phyloP scores from a whole-genome alignment of 352 stramenopile genomes.

The Phytophthora sojae region DNA sequence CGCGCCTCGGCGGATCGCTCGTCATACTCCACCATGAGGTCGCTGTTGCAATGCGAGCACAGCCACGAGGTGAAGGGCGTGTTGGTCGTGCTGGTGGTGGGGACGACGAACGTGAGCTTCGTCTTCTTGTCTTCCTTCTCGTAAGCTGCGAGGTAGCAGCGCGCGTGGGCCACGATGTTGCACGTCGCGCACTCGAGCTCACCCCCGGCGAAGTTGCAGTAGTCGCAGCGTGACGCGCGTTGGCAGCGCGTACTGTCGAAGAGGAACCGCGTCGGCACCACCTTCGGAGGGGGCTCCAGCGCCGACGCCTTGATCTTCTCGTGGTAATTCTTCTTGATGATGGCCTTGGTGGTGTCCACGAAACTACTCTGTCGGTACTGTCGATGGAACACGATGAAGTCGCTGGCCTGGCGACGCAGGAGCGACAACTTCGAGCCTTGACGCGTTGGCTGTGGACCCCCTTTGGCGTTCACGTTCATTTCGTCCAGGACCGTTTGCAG shows the following conservation, averaged over 20 bases:
- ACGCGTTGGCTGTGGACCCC: background rate
- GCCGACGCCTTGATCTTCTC: slow-evolving; percentile 17
- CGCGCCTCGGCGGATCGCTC: slow-evolving; percentile 47
- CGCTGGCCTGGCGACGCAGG: slow-evolving; percentile 28
- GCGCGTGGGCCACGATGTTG: slow-evolving; percentile 68
- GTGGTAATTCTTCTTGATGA: slow-evolving; percentile 16
- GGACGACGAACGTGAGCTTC: slow-evolving; percentile 65
- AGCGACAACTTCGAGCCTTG: background rate
- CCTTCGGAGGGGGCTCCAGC: slow-evolving; percentile 15
- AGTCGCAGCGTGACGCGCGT: slow-evolving; percentile 61
- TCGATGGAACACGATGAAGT: slow-evolving; percentile 16
- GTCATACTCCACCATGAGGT: slow-evolving; percentile 69
- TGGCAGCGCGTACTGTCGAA: slow-evolving; percentile 53
- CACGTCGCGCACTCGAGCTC: slow-evolving; percentile 75
- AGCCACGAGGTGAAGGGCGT: slow-evolving; percentile 62
- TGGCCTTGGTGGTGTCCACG: slow-evolving; percentile 10
- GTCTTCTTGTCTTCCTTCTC: slow-evolving; percentile 43
- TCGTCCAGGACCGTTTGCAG: slow-evolving; percentile 42
- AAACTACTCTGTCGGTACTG: slow-evolving; percentile 18
- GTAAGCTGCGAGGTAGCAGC: slow-evolving; percentile 60
- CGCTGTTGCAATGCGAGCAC: slow-evolving; percentile 56
- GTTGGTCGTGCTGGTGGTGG: slow-evolving; percentile 15
- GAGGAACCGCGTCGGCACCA: slow-evolving; percentile 59
- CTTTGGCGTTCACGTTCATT: slow-evolving; percentile 27
- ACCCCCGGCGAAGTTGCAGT: slow-evolving; percentile 64